Base-by-base conservation (phyloP, 2,329 filamentous ascomycete genomes). In the Raffaelea deltoideospora region DNA sequence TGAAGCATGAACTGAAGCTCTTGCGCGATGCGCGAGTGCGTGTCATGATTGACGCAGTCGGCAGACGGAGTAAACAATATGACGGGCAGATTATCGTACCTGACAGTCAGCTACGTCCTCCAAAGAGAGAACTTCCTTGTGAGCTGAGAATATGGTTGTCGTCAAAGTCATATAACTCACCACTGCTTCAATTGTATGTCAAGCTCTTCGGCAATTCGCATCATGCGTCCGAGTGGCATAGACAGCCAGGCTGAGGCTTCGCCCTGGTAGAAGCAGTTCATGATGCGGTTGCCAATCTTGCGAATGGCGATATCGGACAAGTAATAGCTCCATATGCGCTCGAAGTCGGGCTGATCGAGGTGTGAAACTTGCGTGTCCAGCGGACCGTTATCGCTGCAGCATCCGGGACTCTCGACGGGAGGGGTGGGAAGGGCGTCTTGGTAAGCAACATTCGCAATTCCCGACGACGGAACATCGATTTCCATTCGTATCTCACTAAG, bases 321-420 rank as follows among this genome's bases (percentile, higher is more conserved):
- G 17, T 38, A 38, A 28, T 38, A 38, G 31, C 18, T 21, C 26
- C 37, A 38, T 18, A 10, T 34, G 18, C 26, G 18, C n/a, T 38
- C 37, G 14, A 23, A 26, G 23, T 38, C 26, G 15, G 26, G 31
- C 13, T 34, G 20, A 3, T 5, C 13, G 9, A 8, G n/a, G 31
- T n/a, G n/a, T n/a, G n/a, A n/a, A n/a, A n/a, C n/a, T n/a, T n/a
- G n/a, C n/a, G n/a, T n/a, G n/a, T n/a, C n/a, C n/a, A n/a, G n/a
- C n/a, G n/a, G n/a, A n/a, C n/a, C n/a, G n/a, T n/a, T n/a, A n/a
- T n/a, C 14, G 20, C n/a, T 14, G 20, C 21, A 10, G n/a, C 21
- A 13, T 6, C 31, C 2, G 31, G n/a, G 31, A 20, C 18, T 13
- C 18, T 20, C 18, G 31, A 19, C 11, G 13, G 29, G 8, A 8